Evolutionary conservation across 495 filamentous ascomycete species (phyloP), one percentile per base, ranked within the genome.

Genomic region (Penicillium riverlandense): DNA sequence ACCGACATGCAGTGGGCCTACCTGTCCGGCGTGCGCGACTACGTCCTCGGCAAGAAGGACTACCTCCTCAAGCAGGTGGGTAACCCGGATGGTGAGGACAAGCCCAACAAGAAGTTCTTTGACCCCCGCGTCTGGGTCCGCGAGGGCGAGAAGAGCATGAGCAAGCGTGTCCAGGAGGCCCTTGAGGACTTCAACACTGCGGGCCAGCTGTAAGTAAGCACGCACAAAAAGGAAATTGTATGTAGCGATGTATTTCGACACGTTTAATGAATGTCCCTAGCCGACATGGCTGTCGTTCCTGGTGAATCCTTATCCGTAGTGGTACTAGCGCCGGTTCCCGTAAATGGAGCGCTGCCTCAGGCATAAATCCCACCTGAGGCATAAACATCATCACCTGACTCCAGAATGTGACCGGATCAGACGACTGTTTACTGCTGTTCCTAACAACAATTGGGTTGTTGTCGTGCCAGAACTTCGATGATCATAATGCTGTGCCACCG

Each of bases 41-140:
- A 90, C 75, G 75, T 97, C 53, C 69, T 87, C 49, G 85, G 79
- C 57, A 97, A 97, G 77, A 90, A 95, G 78, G 90, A 97, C 49
- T 97, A 96, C 76, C 63, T 99, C 51, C 70, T 75, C 71, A 74
- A 74, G 29, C 79, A 84, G 52, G 85, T 97, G 56, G 92, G 94
- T 57, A 97, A 97, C 78, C 92, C 94, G 38, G 90, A 97, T 16
- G 94, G 91, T 42, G 76, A 78, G 16, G 86, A 91, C 74, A 96
- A 96, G 82, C 92, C 92, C 54, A 97, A 98, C 80, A 98, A 98
- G 85, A 96, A 96, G 78, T 91, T 78, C 82, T 97, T 92, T 70
- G 91, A 96, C 57, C 84, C 83, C 47, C 66, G 75, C 46, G 68
- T 75, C 35, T 76, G 75, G 71, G 84, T 97, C 37, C 85, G 91